Conservation (phyloP, 2,329 filamentous ascomycete genomes). For the Penicillium frequentans region DNA sequence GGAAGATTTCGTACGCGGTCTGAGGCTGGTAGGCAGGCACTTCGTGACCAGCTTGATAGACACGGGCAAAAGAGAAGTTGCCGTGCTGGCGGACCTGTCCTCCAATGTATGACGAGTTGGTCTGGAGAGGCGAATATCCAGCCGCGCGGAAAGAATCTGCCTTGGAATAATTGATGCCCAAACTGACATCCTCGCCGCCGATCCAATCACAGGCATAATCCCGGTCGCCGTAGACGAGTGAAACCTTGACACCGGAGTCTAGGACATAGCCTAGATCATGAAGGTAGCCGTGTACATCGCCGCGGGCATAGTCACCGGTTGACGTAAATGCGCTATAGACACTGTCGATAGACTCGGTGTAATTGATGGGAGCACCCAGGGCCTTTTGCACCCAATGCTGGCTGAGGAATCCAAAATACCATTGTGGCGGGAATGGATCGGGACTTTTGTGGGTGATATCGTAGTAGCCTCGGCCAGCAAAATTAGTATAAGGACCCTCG, state of each 20-base stretch:
- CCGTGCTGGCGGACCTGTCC: constrained; percentile 50
- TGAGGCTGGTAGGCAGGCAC: constrained; percentile 57
- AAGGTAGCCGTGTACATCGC: constrained; percentile 43
- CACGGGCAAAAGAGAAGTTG: constrained; percentile 51
- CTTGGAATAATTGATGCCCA: constrained; percentile 49
- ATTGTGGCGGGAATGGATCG: constrained; percentile 55
- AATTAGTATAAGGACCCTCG: constrained; percentile 45
- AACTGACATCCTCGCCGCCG: constrained; percentile 54
- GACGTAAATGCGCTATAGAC: constrained; percentile 49
- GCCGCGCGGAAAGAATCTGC: constrained; percentile 48
- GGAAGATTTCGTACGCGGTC: constrained; percentile 56
- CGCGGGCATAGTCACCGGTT: constrained; percentile 51
- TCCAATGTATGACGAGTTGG: constrained; percentile 45
- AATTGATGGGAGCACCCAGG: constrained; percentile 62
- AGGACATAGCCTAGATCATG: constrained; percentile 50
- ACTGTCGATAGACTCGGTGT: constrained; percentile 46
- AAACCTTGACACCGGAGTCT: constrained; percentile 58
- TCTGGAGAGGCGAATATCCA: constrained; percentile 50
- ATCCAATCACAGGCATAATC: constrained; percentile 61
- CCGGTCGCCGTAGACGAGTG: constrained; percentile 59
- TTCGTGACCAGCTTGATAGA: constrained; percentile 51
- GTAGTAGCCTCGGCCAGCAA: constrained; percentile 54
- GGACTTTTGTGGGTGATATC: constrained; percentile 55
- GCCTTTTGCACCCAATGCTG: constrained; percentile 57
- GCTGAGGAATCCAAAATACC: constrained; percentile 58